Evolutionary conservation across 2,329 filamentous ascomycete species (phyloP).

Genomic region (Aplosporella prunicola): DNA sequence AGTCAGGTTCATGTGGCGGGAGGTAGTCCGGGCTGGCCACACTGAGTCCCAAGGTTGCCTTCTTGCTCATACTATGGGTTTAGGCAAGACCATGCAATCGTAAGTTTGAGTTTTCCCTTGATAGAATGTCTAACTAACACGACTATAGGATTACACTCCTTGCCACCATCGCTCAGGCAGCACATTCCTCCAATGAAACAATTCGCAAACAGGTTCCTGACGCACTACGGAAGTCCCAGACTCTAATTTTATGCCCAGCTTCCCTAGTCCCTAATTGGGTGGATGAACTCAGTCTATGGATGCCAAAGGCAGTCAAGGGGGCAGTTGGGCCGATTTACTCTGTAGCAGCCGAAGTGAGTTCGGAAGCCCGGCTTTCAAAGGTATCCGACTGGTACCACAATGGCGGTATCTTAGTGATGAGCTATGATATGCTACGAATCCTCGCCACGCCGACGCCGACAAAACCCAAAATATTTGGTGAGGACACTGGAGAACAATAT

Average conservation of each 20-base stretch:
- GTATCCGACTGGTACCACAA: slow-evolving; percentile 51
- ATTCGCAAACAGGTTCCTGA: slow-evolving; percentile 59
- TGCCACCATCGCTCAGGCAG: slow-evolving; percentile 59
- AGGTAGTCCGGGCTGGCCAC: slow-evolving; percentile 53
- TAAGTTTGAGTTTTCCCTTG: slow-evolving; percentile 23
- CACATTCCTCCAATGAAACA: slow-evolving; percentile 46
- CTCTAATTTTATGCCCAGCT: slow-evolving; percentile 67
- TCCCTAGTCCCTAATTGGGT: slow-evolving; percentile 72
- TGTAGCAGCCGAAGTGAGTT: too few species aligned
- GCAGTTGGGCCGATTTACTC: too few species aligned
- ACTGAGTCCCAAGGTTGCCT: slow-evolving; percentile 62
- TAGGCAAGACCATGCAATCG: slow-evolving; percentile 89
- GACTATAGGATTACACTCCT: slow-evolving; percentile 61
- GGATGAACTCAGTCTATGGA: slow-evolving; percentile 67
- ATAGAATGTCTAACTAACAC: neutral
- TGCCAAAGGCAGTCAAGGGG: slow-evolving; percentile 24
- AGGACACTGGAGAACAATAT: too few species aligned
- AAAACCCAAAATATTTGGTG: too few species aligned
- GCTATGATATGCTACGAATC: slow-evolving; percentile 59
- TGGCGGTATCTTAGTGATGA: slow-evolving; percentile 68
- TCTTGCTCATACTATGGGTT: slow-evolving; percentile 80
- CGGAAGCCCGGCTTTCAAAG: too few species aligned
- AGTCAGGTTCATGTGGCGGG: slow-evolving; percentile 82
- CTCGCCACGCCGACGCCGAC: too few species aligned
- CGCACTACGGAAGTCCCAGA: slow-evolving; percentile 45